These are phyloP conservation scores for Mallotus nudiflorus DNA, from an alignment of 345 rosid species.

Conservation along the genomic window DNA sequence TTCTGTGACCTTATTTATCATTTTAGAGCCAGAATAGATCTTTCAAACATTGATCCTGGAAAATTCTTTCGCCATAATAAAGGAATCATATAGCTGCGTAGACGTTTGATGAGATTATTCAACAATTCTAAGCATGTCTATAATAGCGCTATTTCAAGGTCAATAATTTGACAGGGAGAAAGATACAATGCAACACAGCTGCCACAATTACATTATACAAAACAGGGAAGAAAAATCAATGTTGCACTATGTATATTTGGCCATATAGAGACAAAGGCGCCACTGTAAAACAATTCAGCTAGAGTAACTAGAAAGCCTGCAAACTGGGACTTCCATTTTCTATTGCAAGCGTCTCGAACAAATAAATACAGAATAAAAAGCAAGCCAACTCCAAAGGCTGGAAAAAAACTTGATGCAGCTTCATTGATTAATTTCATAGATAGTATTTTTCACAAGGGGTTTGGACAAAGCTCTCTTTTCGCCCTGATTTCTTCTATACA, in stretches of 20 bases:
- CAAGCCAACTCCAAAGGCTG: background rate
- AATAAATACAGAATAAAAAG: background rate
- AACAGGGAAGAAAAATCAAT: background rate
- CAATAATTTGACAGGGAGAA: background rate
- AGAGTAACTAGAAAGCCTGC: background rate
- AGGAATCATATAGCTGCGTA: too few relatives aligned
- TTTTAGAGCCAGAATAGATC: too few relatives aligned
- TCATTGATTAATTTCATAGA: slow-evolving; percentile 2
- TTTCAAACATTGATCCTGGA: too few relatives aligned
- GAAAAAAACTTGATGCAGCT: background rate
- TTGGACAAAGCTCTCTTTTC: background rate
- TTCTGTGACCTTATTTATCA: too few relatives aligned
- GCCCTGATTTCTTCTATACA: slow-evolving; percentile 20
- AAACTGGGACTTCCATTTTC: background rate
- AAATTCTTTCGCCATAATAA: too few relatives aligned
- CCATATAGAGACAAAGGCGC: too few relatives aligned
- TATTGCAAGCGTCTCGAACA: background rate
- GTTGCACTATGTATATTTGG: background rate
- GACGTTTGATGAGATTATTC: background rate
- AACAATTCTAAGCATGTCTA: background rate
- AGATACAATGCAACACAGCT: background rate
- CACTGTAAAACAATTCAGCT: background rate
- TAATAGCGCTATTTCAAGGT: background rate
- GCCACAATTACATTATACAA: background rate
- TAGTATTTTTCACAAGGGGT: slow-evolving; percentile 11